phyloP scores from a whole-genome alignment of 805 yeast genomes.

The Metschnikowia koreensis region DNA sequence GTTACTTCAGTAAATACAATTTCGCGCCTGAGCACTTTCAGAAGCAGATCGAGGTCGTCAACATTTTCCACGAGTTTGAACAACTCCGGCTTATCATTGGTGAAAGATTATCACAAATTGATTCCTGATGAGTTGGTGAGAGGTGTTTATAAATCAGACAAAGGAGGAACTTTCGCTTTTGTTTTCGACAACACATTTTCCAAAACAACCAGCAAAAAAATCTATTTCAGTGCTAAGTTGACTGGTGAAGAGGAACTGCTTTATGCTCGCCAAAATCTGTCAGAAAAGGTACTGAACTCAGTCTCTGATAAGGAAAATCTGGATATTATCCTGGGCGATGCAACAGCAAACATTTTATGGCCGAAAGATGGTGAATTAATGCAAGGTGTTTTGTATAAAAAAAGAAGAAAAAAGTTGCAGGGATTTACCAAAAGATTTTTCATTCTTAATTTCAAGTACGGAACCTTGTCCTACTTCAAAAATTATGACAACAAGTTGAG shows the following conservation, averaged over 20 bases:
- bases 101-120: conserved; percentile 55
- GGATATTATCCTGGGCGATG: not conserved
- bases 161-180: conserved; percentile 78
- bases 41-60: conserved; percentile 35
- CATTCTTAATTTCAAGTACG: conserved; percentile 75
- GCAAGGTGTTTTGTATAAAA: conserved; percentile 77
- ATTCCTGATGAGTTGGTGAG: conserved; percentile 57
- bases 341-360: conserved; percentile 20
- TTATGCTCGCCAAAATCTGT: not conserved
- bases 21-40: conserved; percentile 31
- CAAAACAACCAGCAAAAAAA: conserved; percentile 77
- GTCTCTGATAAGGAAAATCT: not conserved
- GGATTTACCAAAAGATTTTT: conserved; percentile 86
- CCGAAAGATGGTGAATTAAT: conserved; percentile 67
- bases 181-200: conserved; percentile 91
- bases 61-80: conserved; percentile 39
- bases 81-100: conserved; percentile 45
- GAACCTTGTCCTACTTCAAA: conserved; percentile 80
- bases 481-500: conserved; percentile 70
- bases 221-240: conserved; percentile 54
- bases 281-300: not conserved
- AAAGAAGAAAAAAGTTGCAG: conserved; percentile 76
- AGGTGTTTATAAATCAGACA: conserved; percentile 57
- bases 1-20: conserved; percentile 34
- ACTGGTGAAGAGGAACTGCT: not conserved